These are phyloP conservation scores for Coprinopsis cinerea DNA, from an alignment of 768 basidiomycete genomes.

Conservation along the genomic window DNA sequence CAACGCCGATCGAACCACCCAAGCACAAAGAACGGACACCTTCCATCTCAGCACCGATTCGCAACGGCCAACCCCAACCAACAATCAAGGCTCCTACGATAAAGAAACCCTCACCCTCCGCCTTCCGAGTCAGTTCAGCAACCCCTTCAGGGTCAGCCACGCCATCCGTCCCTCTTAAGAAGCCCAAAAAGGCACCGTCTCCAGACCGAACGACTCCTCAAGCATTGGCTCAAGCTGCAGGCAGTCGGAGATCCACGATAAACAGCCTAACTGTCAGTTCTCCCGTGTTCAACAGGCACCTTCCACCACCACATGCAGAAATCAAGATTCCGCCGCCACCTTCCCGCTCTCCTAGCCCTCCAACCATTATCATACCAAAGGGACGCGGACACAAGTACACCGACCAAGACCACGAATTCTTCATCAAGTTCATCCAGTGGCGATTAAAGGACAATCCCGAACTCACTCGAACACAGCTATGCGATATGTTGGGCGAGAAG, in stretches of 20 bases:
- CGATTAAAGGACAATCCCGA: constrained; percentile 47
- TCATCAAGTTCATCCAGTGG: constrained; percentile 63
- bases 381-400: constrained; percentile 60
- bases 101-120: constrained; percentile 13
- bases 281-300: constrained; percentile 39
- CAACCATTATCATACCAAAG: constrained; percentile 40
- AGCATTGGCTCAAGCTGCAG: constrained; percentile 1
- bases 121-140: background rate
- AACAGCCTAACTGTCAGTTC: constrained; percentile 55
- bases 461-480: constrained; percentile 48
- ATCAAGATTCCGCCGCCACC: constrained; percentile 58
- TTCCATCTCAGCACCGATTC: constrained; percentile 6
- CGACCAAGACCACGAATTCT: constrained; percentile 57
- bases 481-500: constrained; percentile 51
- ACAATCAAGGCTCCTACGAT: constrained; percentile 3
- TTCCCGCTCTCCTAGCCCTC: constrained; percentile 65
- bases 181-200: constrained; percentile 8
- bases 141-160: constrained; percentile 6
- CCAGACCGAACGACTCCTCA: constrained; percentile 4
- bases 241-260: constrained; percentile 42
- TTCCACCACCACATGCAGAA: constrained; percentile 58
- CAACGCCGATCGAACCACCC: background rate
- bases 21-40: constrained; percentile 6
- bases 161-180: constrained; percentile 4
- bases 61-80: background rate